These are phyloP conservation scores for Cladosporium sp. DNA, from an alignment of 2,329 filamentous ascomycete species.

Conservation along the genomic window DNA sequence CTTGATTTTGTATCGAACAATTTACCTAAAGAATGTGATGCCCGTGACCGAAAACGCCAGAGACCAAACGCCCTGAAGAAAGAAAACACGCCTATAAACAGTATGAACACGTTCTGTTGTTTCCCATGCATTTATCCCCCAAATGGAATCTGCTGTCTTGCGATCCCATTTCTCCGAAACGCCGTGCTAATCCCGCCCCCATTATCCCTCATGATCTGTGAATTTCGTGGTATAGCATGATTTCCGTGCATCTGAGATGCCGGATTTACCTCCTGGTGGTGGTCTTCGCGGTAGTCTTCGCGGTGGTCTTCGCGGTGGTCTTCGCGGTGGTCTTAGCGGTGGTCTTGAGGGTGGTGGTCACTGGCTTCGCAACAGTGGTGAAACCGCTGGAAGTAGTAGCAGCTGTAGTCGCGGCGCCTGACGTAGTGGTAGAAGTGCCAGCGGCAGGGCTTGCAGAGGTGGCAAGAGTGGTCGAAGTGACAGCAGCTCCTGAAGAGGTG, in stretches of 20 bases:
- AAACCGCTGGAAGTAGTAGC: neutral
- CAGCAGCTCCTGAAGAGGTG: neutral
- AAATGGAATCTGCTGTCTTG: neutral
- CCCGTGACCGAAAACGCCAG: too few relatives aligned
- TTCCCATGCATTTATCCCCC: neutral
- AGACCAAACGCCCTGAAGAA: too few relatives aligned
- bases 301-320: conserved; percentile 1
- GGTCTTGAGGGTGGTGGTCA: neutral
- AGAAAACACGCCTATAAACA: too few relatives aligned
- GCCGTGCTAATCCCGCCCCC: neutral
- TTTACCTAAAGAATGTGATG: too few relatives aligned
- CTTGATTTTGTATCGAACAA: too few relatives aligned
- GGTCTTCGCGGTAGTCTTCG: neutral
- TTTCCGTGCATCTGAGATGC: neutral
- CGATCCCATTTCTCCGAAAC: neutral
- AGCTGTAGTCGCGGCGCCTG: neutral
- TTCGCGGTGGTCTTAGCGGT: neutral
- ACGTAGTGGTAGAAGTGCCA: neutral
- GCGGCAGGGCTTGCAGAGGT: conserved; percentile 2
- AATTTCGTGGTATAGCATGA: too few relatives aligned
- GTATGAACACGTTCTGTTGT: too few relatives aligned
- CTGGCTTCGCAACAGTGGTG: neutral
- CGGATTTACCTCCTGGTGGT: neutral
- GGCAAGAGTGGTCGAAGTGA: neutral
- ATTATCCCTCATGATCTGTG: too few relatives aligned